Conservation (phyloP, 1,284 basidiomycete genomes). For the Trametes versicolor region DNA sequence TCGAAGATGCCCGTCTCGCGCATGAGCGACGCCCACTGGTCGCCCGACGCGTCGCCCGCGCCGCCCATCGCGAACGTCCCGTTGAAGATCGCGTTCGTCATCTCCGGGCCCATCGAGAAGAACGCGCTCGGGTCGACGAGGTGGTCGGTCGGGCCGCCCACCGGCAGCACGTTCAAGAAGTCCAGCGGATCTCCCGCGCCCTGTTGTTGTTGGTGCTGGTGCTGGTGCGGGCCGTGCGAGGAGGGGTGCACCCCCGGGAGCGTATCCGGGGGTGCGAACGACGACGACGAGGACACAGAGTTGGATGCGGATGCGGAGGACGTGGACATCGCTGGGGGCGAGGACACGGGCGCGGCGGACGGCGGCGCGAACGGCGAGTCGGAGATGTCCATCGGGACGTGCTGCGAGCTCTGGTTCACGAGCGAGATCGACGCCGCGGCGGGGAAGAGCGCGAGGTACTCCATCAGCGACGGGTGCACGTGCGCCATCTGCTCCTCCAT, state of each 20-base stretch:
- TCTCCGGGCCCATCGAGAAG: constrained; percentile 18
- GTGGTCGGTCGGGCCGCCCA: neutral
- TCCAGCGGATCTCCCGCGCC: neutral
- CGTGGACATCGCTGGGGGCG: neutral
- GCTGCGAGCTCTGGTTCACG: constrained; percentile 34
- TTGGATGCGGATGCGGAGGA: constrained; percentile 14
- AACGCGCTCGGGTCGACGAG: constrained; percentile 27
- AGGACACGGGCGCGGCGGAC: neutral
- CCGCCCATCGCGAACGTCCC: constrained; percentile 32
- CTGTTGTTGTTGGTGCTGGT: constrained; percentile 2
- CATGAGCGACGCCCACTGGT: constrained; percentile 47
- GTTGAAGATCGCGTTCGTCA: constrained; percentile 7
- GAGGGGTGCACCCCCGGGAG: constrained; percentile 1
- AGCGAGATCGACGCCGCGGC: constrained; percentile 42
- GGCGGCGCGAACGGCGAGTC: constrained; percentile 8
- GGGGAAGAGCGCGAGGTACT: constrained; percentile 54
- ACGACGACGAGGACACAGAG: constrained; percentile 2
- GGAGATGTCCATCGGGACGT: constrained; percentile 14
- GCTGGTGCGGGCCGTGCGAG: constrained; percentile 1
- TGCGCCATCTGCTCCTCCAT: constrained; percentile 50
- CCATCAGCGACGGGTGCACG: constrained; percentile 66
- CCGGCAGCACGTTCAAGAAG: constrained; percentile 29
- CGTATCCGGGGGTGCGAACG: constrained; percentile 14
- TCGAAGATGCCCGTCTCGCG: constrained; percentile 44
- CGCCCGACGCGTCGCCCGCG: constrained; percentile 34